Percentiles rank a stretch among this genome's conserved stretches.
Evolutionary conservation across 2,329 filamentous ascomycete genomes (phyloP).

Genomic region (Lasiodiplodia citricola): DNA sequence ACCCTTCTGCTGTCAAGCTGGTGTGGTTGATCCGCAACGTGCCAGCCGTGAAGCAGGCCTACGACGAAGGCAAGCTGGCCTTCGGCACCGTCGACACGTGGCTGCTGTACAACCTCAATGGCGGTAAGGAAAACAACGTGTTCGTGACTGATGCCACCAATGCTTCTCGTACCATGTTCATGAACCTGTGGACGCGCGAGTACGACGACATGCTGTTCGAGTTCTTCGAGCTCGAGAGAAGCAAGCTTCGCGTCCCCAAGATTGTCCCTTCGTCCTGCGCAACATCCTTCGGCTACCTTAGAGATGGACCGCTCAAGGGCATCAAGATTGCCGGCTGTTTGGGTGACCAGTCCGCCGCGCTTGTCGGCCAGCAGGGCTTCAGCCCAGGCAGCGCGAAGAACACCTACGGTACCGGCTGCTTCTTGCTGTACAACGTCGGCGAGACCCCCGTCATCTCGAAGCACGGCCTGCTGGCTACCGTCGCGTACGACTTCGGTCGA

Average conservation of each 20-base stretch:
- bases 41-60: conserved; percentile 71
- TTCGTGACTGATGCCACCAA: conserved; percentile 88
- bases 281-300: conserved; percentile 72
- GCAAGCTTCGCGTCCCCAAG: conserved; percentile 76
- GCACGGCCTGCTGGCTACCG: conserved; percentile 82
- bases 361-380: conserved; percentile 87
- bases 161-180: conserved; percentile 91
- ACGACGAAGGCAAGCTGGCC: conserved; percentile 75
- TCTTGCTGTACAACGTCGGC: conserved; percentile 88
- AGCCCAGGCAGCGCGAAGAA: conserved; percentile 84
- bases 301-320: conserved; percentile 69
- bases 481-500: conserved; percentile 82
- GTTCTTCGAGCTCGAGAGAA: conserved; percentile 78
- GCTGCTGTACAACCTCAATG: conserved; percentile 85
- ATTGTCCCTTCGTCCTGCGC: conserved; percentile 82
- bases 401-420: conserved; percentile 89
- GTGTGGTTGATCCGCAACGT: conserved; percentile 80
- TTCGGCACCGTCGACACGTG: conserved; percentile 91
- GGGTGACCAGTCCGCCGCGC: conserved; percentile 83
- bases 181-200: conserved; percentile 80
- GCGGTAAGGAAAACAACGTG: conserved; percentile 68
- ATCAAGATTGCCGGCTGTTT: conserved; percentile 80
- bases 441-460: conserved; percentile 83
- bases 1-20: conserved; percentile 85
- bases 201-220: conserved; percentile 78